Conservation (phyloP, 2,329 filamentous ascomycete genomes). For the Cladosporium oxysporum region DNA sequence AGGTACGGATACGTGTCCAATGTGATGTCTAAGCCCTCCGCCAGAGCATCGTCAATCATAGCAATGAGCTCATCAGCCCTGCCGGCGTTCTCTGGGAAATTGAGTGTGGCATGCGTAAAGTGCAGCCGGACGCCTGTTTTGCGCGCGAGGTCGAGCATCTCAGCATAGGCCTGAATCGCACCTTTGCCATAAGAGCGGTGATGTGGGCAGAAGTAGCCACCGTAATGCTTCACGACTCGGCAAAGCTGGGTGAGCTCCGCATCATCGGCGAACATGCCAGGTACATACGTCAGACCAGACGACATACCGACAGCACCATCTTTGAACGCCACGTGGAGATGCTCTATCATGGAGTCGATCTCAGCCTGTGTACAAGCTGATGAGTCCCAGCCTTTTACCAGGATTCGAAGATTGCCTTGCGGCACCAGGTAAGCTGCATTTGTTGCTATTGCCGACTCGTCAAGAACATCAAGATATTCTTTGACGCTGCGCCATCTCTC, state of each 20-base stretch:
- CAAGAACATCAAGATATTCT: conserved; percentile 32
- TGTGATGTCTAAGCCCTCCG: conserved; percentile 29
- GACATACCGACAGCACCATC: conserved; percentile 35
- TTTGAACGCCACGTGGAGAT: conserved; percentile 26
- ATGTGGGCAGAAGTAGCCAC: conserved; percentile 34
- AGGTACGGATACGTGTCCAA: conserved; percentile 35
- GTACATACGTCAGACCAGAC: conserved; percentile 33
- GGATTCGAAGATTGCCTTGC: conserved; percentile 34
- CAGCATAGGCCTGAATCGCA: conserved; percentile 31
- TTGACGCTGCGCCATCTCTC: conserved; percentile 31
- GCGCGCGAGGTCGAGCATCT: conserved; percentile 33
- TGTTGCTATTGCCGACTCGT: conserved; percentile 29
- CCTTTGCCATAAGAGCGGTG: conserved; percentile 33
- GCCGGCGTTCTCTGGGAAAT: conserved; percentile 33
- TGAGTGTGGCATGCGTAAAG: conserved; percentile 35
- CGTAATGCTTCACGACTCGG: conserved; percentile 30
- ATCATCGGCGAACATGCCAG: conserved; percentile 31
- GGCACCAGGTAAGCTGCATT: conserved; percentile 34
- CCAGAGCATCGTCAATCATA: conserved; percentile 32
- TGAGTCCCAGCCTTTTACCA: conserved; percentile 32
- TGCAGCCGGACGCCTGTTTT: conserved; percentile 33
- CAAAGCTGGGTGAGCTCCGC: conserved; percentile 31
- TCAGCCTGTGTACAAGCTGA: conserved; percentile 26
- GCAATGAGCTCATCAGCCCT: conserved; percentile 30
- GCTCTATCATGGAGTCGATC: conserved; percentile 29